Evolutionary conservation across 2,329 filamentous ascomycete species (phyloP).

Genomic region (Orbilia javanica): DNA sequence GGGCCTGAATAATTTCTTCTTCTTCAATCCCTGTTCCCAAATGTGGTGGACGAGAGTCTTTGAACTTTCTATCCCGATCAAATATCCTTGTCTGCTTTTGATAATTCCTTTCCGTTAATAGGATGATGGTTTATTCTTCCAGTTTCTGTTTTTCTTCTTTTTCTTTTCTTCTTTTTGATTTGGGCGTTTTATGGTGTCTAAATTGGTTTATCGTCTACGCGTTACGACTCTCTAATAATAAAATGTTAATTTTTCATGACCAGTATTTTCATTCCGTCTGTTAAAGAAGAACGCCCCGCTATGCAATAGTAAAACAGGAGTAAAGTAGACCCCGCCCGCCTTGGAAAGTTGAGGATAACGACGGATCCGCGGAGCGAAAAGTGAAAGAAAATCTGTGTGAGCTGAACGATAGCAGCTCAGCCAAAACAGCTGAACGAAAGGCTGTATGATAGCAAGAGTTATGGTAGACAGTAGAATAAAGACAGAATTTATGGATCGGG

Average conservation of each 20-base stretch:
- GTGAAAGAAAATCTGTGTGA: not conserved
- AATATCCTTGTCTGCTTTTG: not conserved
- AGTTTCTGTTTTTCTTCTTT: not conserved
- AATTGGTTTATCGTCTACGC: not conserved
- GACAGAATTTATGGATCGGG: not conserved
- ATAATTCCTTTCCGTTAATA: not conserved
- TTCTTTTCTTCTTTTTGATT: not conserved
- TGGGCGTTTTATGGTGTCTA: conserved; percentile 10
- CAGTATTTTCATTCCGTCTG: not conserved
- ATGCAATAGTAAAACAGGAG: too few relatives aligned
- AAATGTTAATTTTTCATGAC: conserved; percentile 34
- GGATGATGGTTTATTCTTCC: not conserved
- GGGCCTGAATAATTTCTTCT: not conserved
- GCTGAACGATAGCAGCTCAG: not conserved
- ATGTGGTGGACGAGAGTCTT: not conserved
- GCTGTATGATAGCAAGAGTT: not conserved
- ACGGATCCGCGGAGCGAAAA: not conserved
- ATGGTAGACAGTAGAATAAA: not conserved
- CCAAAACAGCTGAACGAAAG: not conserved
- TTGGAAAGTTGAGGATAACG: not conserved
- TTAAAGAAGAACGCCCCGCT: not conserved
- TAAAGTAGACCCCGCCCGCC: not conserved
- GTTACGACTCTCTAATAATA: conserved; percentile 27
- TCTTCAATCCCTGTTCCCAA: not conserved
- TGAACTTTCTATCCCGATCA: not conserved